These are phyloP conservation scores for Glycine tomentella DNA, from an alignment of 306 rosid genomes.

Conservation along the genomic window DNA sequence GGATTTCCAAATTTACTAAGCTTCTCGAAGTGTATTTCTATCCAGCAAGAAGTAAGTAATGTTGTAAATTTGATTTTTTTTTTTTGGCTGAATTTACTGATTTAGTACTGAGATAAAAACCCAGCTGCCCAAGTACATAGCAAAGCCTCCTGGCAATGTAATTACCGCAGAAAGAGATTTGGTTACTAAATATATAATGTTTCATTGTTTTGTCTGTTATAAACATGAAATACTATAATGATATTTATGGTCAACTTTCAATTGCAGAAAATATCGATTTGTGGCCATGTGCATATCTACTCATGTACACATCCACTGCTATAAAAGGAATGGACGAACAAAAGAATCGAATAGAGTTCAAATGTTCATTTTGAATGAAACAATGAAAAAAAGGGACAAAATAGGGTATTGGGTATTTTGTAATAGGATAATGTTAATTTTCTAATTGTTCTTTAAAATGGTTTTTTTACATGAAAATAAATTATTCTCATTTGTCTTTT, in stretches of 20 bases:
- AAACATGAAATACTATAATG: not conserved
- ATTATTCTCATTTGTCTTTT: no score
- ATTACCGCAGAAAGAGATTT: not conserved
- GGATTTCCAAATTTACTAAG: no score
- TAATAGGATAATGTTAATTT: not conserved
- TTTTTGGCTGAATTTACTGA: not conserved
- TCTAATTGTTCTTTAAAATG: no score
- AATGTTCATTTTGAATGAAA: not conserved
- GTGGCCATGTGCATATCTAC: constrained; percentile 1
- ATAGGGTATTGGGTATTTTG: no score
- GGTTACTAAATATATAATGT: not conserved
- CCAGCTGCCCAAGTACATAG: not conserved
- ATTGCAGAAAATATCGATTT: constrained; percentile 13
- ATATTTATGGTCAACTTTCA: constrained; percentile 27
- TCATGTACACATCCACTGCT: not conserved
- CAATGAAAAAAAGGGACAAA: not conserved
- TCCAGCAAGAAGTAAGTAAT: not conserved
- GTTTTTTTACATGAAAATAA: no score
- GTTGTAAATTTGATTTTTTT: not conserved
- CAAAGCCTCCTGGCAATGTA: not conserved
- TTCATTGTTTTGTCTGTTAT: not conserved
- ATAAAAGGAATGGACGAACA: not conserved
- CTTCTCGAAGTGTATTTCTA: no score
- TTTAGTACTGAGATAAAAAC: not conserved
- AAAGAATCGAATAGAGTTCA: not conserved